phyloP scores from a whole-genome alignment of 495 filamentous ascomycete species.

The Xylaria nigripes region DNA sequence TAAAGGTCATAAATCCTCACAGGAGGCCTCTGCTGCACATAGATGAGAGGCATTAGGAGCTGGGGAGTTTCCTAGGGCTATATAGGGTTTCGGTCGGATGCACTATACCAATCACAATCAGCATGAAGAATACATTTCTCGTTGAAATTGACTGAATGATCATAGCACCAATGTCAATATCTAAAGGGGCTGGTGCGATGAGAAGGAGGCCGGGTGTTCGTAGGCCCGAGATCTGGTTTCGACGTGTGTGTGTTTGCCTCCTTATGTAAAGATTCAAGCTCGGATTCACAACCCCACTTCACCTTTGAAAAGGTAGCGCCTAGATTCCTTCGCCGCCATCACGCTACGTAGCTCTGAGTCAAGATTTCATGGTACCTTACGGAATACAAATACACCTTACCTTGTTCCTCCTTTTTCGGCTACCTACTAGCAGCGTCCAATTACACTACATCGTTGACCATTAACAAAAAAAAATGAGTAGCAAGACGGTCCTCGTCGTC shows the following conservation, averaged over 20 bases:
- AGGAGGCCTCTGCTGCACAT: not conserved
- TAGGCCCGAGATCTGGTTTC: too few relatives aligned
- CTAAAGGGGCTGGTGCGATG: not conserved
- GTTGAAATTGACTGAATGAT: not conserved
- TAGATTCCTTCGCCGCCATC: not conserved
- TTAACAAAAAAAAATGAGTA: slow-evolving; percentile 16
- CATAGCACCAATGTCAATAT: not conserved
- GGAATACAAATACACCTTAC: not conserved
- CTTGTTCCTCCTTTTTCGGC: not conserved
- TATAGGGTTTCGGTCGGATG: not conserved
- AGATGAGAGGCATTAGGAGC: not conserved
- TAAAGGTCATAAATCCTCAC: not conserved
- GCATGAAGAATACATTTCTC: not conserved
- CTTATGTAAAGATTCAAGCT: too few relatives aligned
- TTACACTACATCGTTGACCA: not conserved
- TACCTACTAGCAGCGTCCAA: not conserved
- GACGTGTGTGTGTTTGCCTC: too few relatives aligned
- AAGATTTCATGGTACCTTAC: not conserved
- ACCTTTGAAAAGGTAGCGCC: not conserved
- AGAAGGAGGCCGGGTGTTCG: too few relatives aligned
- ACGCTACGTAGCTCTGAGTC: not conserved
- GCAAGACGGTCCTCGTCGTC: slow-evolving; percentile 63
- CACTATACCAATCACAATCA: slow-evolving; percentile 8
- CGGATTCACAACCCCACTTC: too few relatives aligned
- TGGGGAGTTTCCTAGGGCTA: not conserved